Evolutionary conservation across 2,329 filamentous ascomycete species (phyloP), one percentile per base, ranked within the genome.

Genomic region (Dothidotthia symphoricarpi): DNA sequence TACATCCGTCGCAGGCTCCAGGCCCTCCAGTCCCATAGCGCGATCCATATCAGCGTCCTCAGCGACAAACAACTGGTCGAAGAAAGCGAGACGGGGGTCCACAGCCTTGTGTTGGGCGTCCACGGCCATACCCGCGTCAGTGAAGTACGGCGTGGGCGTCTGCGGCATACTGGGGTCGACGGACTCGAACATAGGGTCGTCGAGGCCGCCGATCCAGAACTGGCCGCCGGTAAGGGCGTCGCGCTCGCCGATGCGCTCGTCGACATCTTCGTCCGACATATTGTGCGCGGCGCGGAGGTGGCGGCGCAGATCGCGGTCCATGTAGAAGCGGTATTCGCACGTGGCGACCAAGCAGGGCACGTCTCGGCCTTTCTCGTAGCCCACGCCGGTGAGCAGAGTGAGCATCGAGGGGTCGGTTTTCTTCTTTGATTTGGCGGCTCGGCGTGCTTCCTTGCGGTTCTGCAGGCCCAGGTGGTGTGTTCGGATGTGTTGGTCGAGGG

Each of bases 401-500:
- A 62, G 43, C 45, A 54, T 57, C 6, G 55, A 54, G 12, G 54
- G 47, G 11, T 57, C 51, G n/a, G 51, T 34, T 31, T 55, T 48
- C 45, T 49, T 57, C 61, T 43, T 66, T 61, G 57, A 66, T 60
- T 67, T 66, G 41, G 58, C 54, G 33, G 61, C 47, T 47, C 64
- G 60, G 56, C 59, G 67, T 31, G 46, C 43, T 28, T 57, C 47
- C 37, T 58, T 68, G 40, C 61, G 61, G 40, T 68, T 69, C 9
- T 64, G 67, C 15, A 79, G 69, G n/a, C 82, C 81, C 16, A 95
- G 72, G 63, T 97, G 91, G 15, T 87, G 78, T 31, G 85, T 88
- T 14, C 87, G 82, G 29, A 96, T 76, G 61, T 97, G 91, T 50
- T 93, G 85, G 63, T 91, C 86, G 0, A 96, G 75, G 19, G 81